Evolutionary conservation across 2,329 filamentous ascomycete species (phyloP).

Genomic region (Xylariaceae sp.): DNA sequence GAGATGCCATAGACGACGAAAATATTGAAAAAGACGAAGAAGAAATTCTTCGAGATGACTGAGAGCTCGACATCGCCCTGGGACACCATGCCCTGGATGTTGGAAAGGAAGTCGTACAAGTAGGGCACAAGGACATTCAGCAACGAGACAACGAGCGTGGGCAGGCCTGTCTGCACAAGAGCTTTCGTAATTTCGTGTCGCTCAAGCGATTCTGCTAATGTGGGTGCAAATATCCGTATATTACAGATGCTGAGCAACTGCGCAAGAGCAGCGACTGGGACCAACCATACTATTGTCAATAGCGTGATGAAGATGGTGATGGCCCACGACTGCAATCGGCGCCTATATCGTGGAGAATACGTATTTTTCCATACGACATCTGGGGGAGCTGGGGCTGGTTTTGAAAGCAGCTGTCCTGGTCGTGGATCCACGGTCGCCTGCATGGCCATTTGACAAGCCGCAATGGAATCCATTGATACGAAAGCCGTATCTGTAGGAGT

Average conservation of each 20-base stretch:
- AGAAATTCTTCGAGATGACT: conserved; percentile 96
- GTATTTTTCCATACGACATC: conserved; percentile 97
- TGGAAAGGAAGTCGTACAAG: conserved; percentile 88
- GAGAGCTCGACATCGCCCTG: conserved; percentile 92
- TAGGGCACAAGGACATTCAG: conserved; percentile 89
- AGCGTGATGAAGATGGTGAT: conserved; percentile 80
- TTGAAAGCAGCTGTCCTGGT: conserved; percentile 79
- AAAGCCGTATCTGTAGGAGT: conserved; percentile 80
- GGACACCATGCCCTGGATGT: conserved; percentile 90
- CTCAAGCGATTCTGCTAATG: conserved; percentile 63
- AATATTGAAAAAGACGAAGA: conserved; percentile 99
- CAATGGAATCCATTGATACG: conserved; percentile 95
- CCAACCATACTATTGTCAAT: conserved; percentile 83
- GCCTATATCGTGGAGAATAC: conserved; percentile 69
- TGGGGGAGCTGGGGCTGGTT: conserved; percentile 78
- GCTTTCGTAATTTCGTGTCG: conserved; percentile 67
- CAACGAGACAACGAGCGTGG: conserved; percentile 79
- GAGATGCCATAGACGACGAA: conserved; percentile 93
- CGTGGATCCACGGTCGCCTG: conserved; percentile 91
- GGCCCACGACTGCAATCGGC: conserved; percentile 75
- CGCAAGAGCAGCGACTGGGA: conserved; percentile 75
- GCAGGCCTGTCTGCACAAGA: conserved; percentile 81
- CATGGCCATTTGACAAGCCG: conserved; percentile 89
- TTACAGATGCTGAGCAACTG: conserved; percentile 76
- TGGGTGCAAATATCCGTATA: conserved; percentile 68